Conservation (phyloP, 768 basidiomycete genomes). For the Gloeostereum incarnatum region DNA sequence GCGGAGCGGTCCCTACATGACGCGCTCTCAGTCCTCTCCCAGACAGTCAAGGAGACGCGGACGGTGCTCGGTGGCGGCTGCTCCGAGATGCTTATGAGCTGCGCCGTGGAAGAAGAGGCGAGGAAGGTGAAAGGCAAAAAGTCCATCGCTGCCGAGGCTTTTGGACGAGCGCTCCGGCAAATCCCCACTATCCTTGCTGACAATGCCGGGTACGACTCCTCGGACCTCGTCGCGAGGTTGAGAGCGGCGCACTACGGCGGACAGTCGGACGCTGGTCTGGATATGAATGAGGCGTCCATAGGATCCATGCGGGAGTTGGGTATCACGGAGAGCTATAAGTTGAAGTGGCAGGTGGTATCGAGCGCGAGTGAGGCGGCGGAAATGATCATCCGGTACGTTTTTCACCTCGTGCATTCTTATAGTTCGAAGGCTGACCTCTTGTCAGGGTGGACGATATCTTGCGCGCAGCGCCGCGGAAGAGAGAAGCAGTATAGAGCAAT, state of each 20-base stretch:
- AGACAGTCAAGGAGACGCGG: constrained; percentile 96
- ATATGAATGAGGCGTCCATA: constrained; percentile 82
- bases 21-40: constrained; percentile 93
- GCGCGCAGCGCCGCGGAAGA: constrained; percentile 73
- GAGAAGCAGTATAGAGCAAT: constrained; percentile 61
- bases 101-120: constrained; percentile 85
- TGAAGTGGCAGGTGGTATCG: constrained; percentile 90
- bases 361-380: constrained; percentile 96
- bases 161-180: constrained; percentile 80
- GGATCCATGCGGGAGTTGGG: constrained; percentile 86
- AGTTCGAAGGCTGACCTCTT: constrained; percentile 6
- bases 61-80: constrained; percentile 94
- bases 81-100: constrained; percentile 97
- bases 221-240: constrained; percentile 83
- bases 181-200: constrained; percentile 96
- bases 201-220: constrained; percentile 97
- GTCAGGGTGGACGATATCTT: constrained; percentile 87
- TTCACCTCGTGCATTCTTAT: background rate
- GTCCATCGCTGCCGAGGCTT: constrained; percentile 91
- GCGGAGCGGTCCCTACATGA: constrained; percentile 97
- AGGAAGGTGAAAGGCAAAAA: constrained; percentile 87
- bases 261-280: constrained; percentile 76
- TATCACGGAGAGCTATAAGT: constrained; percentile 93
- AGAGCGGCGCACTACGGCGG: constrained; percentile 95
- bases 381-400: constrained; percentile 86